A percentile compares a stretch with the other conserved stretches of the same genome.
Conservation (phyloP, 352 stramenopile genomes). For the Phytophthora hybrid region DNA sequence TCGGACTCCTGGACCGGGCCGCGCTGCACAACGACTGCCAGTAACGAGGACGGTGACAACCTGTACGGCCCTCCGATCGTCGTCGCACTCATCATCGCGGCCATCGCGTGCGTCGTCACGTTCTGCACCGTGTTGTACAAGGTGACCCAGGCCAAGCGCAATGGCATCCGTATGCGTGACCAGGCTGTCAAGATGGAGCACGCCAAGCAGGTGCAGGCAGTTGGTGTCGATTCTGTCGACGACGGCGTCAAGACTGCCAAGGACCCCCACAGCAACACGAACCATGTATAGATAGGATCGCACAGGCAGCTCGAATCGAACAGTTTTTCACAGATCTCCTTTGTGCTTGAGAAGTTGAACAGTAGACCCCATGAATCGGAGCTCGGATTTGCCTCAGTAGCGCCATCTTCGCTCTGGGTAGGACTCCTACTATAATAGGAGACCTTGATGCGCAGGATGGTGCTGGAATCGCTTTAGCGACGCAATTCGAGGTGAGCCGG, state of each 20-base stretch:
- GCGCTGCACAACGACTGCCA: constrained; percentile 50
- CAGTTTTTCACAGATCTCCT: constrained; percentile 15
- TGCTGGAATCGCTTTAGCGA: constrained; percentile 3
- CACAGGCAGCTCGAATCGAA: constrained; percentile 22
- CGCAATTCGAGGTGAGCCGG: constrained; percentile 15
- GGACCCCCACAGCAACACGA: constrained; percentile 39
- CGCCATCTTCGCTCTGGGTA: neutral
- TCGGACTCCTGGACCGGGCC: constrained; percentile 54
- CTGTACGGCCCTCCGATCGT: constrained; percentile 38
- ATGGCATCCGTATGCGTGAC: constrained; percentile 22
- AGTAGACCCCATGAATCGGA: neutral
- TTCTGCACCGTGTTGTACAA: constrained; percentile 33
- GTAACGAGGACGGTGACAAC: constrained; percentile 27
- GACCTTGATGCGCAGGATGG: constrained; percentile 4
- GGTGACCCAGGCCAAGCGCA: constrained; percentile 35
- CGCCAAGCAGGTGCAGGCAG: constrained; percentile 30
- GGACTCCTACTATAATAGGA: too few species aligned
- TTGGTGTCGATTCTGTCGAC: constrained; percentile 33
- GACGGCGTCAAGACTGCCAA: constrained; percentile 25
- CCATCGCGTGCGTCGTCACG: constrained; percentile 18
- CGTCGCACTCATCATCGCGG: constrained; percentile 33
- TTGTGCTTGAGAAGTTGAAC: too few species aligned
- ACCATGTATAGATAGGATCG: constrained; percentile 51
- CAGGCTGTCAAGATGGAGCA: constrained; percentile 37
- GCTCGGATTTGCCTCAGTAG: constrained; percentile 19